phyloP scores from a whole-genome alignment of 2,329 filamentous ascomycete species.

The Coniella lustricola region DNA sequence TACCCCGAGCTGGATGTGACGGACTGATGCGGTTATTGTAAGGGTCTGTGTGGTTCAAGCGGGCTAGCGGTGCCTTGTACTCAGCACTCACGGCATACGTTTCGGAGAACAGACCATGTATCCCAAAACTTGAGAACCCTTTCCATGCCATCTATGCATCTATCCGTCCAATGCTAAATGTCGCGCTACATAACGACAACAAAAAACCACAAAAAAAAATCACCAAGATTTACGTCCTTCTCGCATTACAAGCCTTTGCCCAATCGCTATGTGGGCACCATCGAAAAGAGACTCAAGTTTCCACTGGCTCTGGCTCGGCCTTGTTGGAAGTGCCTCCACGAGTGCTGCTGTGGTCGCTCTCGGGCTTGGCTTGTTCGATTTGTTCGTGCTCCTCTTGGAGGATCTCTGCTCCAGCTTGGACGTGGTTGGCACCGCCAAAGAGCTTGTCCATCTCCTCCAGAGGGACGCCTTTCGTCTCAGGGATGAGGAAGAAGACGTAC shows the following conservation, averaged over 20 bases:
- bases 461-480: slow-evolving; percentile 28
- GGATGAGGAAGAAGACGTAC: slow-evolving; percentile 28
- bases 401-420: slow-evolving; percentile 28
- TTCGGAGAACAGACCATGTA: too few species aligned
- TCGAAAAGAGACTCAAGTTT: neutral
- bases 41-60: too few species aligned
- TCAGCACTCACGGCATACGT: too few species aligned
- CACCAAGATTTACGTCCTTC: neutral
- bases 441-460: slow-evolving; percentile 30
- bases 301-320: neutral
- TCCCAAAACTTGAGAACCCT: too few species aligned
- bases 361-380: slow-evolving; percentile 18
- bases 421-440: slow-evolving; percentile 29
- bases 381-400: slow-evolving; percentile 22
- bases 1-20: slow-evolving; percentile 64
- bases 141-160: too few species aligned
- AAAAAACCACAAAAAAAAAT: neutral
- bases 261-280: neutral
- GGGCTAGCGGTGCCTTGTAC: too few species aligned
- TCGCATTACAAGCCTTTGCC: neutral
- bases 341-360: slow-evolving; percentile 3
- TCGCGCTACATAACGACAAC: neutral
- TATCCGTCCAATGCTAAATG: neutral
- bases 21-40: slow-evolving; percentile 14
- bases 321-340: neutral